Evolutionary conservation across 2,329 filamentous ascomycete species (phyloP), one percentile per base, ranked within the genome.

Genomic region (Periconia macrospinosa): DNA sequence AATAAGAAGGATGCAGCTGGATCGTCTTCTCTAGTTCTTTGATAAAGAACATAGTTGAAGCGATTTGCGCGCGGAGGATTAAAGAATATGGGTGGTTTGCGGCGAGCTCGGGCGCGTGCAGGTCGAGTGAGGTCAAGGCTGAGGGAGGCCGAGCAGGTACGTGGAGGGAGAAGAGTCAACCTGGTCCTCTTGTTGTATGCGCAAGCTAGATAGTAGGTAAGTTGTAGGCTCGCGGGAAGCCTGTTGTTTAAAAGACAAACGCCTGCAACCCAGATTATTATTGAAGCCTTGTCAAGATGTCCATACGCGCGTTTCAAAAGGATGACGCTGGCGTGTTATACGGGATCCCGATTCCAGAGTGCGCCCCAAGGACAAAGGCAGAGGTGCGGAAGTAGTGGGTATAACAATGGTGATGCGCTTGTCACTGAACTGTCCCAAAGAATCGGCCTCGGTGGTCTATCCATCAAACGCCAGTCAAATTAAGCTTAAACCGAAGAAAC

Each of bases 1-100:
- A 97, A 79, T 95, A 99, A 13, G 93, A 97, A 27, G 94, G 94
- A 72, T 99, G 94, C 69, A 99, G 85, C 65, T 91, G 92, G 68
- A 97, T 92, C 71, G 91, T 89, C 72, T 93, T 92, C 79, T 96
- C 92, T 76, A 97, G 88, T 72, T 96, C 93, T 78, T 96, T 91
- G 61, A 99, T 90, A 81, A 99, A 99, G 78, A 97, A 99, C 94
- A 99, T 99, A 66, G 59, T 27, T 27, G 42, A 44, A 44, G 42
- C 19, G 42, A 23, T 27, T 27, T 18, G 41, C 41, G 42, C 42
- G 42, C 8, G 23, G 13, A 23, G 9, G 33, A 10, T 5, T 13
- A n/a, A n/a, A 37, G 33, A 13, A 37, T 13, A n/a, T 10, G 6
- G 33, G 33, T n/a, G 33, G 15, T 37, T n/a, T 13, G 33, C 11